Evolutionary conservation across 2,329 filamentous ascomycete species (phyloP).

Genomic region (Claviceps humidiphila): DNA sequence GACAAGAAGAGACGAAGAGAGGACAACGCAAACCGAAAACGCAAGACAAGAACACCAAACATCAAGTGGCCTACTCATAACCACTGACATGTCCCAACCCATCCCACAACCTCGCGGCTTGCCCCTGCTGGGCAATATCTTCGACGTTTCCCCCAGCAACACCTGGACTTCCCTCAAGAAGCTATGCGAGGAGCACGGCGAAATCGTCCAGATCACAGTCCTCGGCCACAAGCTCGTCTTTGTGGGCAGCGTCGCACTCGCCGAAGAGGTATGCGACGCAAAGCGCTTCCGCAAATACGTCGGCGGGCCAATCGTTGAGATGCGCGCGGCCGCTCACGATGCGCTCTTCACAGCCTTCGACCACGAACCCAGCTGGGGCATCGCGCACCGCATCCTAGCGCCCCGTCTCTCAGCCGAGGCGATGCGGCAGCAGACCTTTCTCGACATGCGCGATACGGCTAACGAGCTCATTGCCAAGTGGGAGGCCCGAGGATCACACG

Average conservation of each 20-base stretch:
- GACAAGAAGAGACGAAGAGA: not conserved
- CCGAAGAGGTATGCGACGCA: constrained; percentile 38
- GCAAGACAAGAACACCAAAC: not conserved
- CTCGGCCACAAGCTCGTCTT: constrained; percentile 25
- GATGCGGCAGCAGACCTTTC: constrained; percentile 22
- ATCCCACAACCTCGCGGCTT: constrained; percentile 23
- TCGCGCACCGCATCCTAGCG: constrained; percentile 39
- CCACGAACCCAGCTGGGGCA: constrained; percentile 33
- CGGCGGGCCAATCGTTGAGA: constrained; percentile 38
- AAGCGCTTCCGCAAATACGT: constrained; percentile 41
- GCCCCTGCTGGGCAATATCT: constrained; percentile 24
- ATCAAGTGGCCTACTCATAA: not conserved
- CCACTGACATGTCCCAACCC: constrained; percentile 17
- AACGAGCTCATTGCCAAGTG: constrained; percentile 37
- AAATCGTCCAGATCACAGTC: constrained; percentile 26
- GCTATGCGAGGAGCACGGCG: constrained; percentile 22
- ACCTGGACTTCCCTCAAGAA: constrained; percentile 24
- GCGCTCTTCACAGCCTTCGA: constrained; percentile 39
- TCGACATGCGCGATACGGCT: constrained; percentile 35
- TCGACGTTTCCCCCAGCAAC: constrained; percentile 21
- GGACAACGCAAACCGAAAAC: too few relatives aligned
- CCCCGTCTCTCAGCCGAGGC: constrained; percentile 25
- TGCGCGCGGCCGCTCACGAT: constrained; percentile 35
- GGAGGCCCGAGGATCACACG: constrained; percentile 19
- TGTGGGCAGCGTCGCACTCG: constrained; percentile 33